Evolutionary conservation across 2,329 filamentous ascomycete genomes (phyloP).

Genomic region (Phyllachora maydis): DNA sequence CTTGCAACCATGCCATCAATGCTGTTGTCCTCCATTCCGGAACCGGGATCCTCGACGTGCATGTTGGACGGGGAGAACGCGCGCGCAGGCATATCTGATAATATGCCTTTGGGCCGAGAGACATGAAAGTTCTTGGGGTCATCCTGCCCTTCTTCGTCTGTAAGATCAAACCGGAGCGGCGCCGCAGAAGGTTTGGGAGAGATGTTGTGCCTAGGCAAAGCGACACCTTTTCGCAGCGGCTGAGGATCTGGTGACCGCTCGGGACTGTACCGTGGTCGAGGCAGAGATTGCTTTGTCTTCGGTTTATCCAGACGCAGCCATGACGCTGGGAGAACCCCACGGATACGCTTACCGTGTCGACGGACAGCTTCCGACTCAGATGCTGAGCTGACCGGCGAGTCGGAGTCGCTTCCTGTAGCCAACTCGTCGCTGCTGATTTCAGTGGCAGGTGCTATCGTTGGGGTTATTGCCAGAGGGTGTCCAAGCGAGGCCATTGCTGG

Average conservation of each 20-base stretch:
- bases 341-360: conserved; percentile 23
- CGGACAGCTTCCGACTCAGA: conserved; percentile 18
- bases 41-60: conserved; percentile 6
- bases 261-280: conserved; percentile 10
- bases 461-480: too few relatives aligned
- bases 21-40: conserved; percentile 25
- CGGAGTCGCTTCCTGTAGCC: too few relatives aligned
- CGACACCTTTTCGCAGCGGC: conserved; percentile 24
- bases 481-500: too few relatives aligned
- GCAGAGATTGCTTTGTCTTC: conserved; percentile 10
- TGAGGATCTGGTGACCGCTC: conserved; percentile 16
- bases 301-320: conserved; percentile 40
- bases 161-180: conserved; percentile 22
- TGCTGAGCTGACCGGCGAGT: too few relatives aligned
- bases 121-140: too few relatives aligned
- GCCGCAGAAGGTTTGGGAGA: conserved; percentile 9
- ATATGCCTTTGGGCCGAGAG: too few relatives aligned
- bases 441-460: too few relatives aligned
- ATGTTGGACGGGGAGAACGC: too few relatives aligned
- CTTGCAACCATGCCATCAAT: conserved; percentile 27
- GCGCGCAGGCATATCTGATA: too few relatives aligned
- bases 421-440: too few relatives aligned
- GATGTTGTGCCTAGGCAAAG: conserved; percentile 18
- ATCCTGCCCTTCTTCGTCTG: conserved; percentile 17
- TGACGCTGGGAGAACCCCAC: conserved; percentile 44